phyloP scores from a whole-genome alignment of 257 asterid species.

The Nicotiana sylvestris region DNA sequence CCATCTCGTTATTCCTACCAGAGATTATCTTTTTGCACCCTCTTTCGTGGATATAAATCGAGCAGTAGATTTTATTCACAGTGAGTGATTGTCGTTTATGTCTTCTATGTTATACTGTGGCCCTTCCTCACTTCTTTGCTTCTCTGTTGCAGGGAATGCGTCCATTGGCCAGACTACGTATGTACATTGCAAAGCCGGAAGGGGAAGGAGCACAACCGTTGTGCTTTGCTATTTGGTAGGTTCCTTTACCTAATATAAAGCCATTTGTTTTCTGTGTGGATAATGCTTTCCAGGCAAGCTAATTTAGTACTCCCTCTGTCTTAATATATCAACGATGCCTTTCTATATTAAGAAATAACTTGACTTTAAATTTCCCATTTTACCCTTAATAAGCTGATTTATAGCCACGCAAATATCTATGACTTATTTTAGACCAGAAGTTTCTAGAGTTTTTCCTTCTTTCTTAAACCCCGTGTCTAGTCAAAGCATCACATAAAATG shows the following conservation, averaged over 20 bases:
- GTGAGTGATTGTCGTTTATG: slow-evolving; percentile 31
- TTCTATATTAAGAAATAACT: no score
- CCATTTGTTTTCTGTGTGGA: not conserved
- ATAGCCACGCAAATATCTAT: no score
- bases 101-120: not conserved
- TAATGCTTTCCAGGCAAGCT: not conserved
- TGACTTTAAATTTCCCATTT: no score
- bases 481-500: no score
- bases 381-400: no score
- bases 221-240: slow-evolving; percentile 86
- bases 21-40: slow-evolving; percentile 96
- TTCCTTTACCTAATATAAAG: not conserved
- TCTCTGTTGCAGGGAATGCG: slow-evolving; percentile 52
- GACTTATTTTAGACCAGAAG: no score
- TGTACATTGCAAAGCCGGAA: slow-evolving; percentile 95
- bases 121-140: not conserved
- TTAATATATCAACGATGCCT: no score
- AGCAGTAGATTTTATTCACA: slow-evolving; percentile 84
- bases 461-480: no score
- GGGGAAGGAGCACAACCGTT: slow-evolving; percentile 94
- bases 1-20: slow-evolving; percentile 90
- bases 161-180: slow-evolving; percentile 60
- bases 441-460: no score
- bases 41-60: slow-evolving; percentile 67
- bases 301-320: no score